These are phyloP conservation scores for Trichocladium antarcticum DNA, from an alignment of 495 filamentous ascomycete genomes.

Conservation along the genomic window DNA sequence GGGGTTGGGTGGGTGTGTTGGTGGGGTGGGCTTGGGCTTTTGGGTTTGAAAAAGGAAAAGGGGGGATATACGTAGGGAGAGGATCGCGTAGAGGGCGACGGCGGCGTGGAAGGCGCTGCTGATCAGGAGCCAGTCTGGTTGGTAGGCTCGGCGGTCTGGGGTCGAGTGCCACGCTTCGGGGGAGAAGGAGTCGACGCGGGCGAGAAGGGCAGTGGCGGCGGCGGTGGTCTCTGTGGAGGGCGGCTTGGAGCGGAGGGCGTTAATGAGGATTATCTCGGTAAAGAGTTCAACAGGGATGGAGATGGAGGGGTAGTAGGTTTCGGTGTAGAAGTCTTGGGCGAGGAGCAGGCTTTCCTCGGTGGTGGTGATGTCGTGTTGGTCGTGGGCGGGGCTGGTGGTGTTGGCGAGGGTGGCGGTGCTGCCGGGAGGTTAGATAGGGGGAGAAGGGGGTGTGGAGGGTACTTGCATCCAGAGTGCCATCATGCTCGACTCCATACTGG, in stretches of 20 bases:
- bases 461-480: conserved; percentile 23
- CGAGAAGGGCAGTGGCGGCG: conserved; percentile 12
- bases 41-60: no score
- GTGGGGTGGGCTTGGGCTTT: no score
- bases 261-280: conserved; percentile 20
- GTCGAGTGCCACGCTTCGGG: conserved; percentile 18
- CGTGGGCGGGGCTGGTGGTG: conserved; percentile 23
- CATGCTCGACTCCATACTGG: conserved; percentile 14
- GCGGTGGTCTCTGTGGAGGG: neutral
- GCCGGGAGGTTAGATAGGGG: neutral
- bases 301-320: conserved; percentile 14
- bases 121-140: conserved; percentile 21
- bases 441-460: neutral
- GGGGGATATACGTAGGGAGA: no score
- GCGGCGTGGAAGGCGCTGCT: conserved; percentile 18
- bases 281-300: conserved; percentile 16
- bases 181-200: conserved; percentile 18
- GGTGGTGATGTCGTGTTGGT: conserved; percentile 13
- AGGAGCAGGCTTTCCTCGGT: conserved; percentile 12
- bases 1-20: no score
- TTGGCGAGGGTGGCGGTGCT: conserved; percentile 24
- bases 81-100: conserved; percentile 27
- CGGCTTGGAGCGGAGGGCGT: conserved; percentile 14
- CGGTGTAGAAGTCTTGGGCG: conserved; percentile 10
- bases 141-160: conserved; percentile 7